Evolutionary conservation across 2,329 filamentous ascomycete species (phyloP).

Genomic region (Aspergillus sp.): DNA sequence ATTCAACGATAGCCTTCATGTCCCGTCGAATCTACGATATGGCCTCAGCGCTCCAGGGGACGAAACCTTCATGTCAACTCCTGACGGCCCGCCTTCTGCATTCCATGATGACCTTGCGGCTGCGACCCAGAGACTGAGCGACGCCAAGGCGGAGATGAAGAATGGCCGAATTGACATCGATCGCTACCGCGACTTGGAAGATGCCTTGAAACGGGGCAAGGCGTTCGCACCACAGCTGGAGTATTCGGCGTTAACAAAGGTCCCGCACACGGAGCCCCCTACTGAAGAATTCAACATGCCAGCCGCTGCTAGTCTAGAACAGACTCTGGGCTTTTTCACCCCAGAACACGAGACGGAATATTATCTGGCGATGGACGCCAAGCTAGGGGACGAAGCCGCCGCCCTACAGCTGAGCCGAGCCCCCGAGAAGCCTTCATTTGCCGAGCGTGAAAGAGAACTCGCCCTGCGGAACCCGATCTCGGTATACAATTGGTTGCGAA

Average conservation of each 20-base stretch:
- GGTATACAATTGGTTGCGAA: slow-evolving; percentile 92
- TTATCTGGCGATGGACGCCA: slow-evolving; percentile 43
- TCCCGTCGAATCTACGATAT: slow-evolving; percentile 72
- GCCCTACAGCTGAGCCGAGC: slow-evolving; percentile 51
- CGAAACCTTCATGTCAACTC: slow-evolving; percentile 49
- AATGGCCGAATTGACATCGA: slow-evolving; percentile 34
- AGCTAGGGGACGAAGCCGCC: slow-evolving; percentile 43
- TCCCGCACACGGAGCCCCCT: slow-evolving; percentile 28
- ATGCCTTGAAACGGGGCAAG: slow-evolving; percentile 36
- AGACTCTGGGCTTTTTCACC: slow-evolving; percentile 44
- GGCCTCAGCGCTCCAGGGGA: slow-evolving; percentile 57
- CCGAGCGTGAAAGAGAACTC: slow-evolving; percentile 55
- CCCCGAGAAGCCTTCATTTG: slow-evolving; percentile 41
- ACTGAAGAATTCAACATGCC: slow-evolving; percentile 15
- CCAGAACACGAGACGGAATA: slow-evolving; percentile 45
- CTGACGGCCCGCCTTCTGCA: slow-evolving; percentile 39
- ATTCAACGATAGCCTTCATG: slow-evolving; percentile 79
- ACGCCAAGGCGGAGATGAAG: slow-evolving; percentile 38
- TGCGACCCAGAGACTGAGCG: slow-evolving; percentile 36
- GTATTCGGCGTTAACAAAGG: slow-evolving; percentile 31
- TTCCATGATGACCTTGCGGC: slow-evolving; percentile 30
- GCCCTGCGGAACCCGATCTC: slow-evolving; percentile 78
- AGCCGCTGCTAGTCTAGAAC: slow-evolving; percentile 23
- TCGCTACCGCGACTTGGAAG: slow-evolving; percentile 40
- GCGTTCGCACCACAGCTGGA: slow-evolving; percentile 37